Evolutionary conservation across 2,329 filamentous ascomycete species (phyloP).

Genomic region (Paecilomyces sp.): DNA sequence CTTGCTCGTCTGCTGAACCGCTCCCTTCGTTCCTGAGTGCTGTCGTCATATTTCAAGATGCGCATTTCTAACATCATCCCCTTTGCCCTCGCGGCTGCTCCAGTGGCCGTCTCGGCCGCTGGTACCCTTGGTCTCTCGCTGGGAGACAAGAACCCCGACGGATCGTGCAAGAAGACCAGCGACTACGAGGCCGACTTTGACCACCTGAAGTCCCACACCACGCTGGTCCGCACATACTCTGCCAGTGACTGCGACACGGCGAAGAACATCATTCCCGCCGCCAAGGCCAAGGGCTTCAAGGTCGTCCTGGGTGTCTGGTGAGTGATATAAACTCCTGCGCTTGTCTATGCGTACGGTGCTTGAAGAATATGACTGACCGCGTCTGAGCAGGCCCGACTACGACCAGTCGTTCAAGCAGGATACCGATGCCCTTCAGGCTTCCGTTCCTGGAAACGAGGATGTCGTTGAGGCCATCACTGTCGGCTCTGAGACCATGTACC

Average conservation of each 20-base stretch:
- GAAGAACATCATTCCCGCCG: conserved; percentile 57
- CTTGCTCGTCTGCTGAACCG: neutral
- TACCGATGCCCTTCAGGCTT: conserved; percentile 48
- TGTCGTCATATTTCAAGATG: conserved; percentile 29
- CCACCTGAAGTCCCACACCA: conserved; percentile 47
- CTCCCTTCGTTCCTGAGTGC: conserved; percentile 1
- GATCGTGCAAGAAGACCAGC: conserved; percentile 52
- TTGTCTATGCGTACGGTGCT: neutral
- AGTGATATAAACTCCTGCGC: conserved; percentile 11
- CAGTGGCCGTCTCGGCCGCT: conserved; percentile 43
- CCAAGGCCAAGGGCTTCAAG: conserved; percentile 57
- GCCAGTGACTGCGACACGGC: conserved; percentile 60
- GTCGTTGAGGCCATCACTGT: conserved; percentile 63
- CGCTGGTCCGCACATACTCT: conserved; percentile 60
- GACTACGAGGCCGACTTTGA: conserved; percentile 63
- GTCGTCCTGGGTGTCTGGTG: conserved; percentile 66
- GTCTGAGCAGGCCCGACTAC: conserved; percentile 48
- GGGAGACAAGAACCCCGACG: conserved; percentile 56
- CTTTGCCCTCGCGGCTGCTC: conserved; percentile 35
- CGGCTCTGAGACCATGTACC: conserved; percentile 64
- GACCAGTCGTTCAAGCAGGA: conserved; percentile 57
- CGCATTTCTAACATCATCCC: conserved; percentile 36
- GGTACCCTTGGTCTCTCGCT: conserved; percentile 60
- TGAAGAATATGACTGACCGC: conserved; percentile 1
- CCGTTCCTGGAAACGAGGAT: conserved; percentile 41